Base-by-base conservation (phyloP, 2,329 filamentous ascomycete species). In the Cladophialophora chaetospira region DNA sequence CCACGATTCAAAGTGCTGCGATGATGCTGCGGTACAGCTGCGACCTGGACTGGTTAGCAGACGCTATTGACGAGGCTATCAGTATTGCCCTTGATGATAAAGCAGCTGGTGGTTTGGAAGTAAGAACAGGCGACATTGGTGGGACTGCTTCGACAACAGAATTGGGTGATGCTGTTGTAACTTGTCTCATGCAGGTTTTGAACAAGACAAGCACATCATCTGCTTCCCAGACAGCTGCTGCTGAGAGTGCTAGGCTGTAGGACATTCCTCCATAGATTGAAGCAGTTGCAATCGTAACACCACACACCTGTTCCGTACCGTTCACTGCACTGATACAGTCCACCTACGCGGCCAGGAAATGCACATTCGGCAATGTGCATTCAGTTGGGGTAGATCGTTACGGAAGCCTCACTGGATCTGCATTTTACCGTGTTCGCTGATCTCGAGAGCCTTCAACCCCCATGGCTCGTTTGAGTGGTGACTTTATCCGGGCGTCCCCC, bases 21-120 rank as follows among this genome's bases (percentile, higher is more conserved):
- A 92, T 97, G 88, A 91, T 97, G 88, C 83, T 96, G 68, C 87
- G 89, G 67, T 97, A 96, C 79, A 95, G 90, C 5, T 82, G 96
- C 49, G 84, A 85, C 67, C 83, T 93, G 67, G 86, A 88, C 31
- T 77, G 83, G 42, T 86, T 96, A 73, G 88, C 91, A 10, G 80
- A 82, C 58, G 84, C 84, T 46, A 83, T 97, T 60, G 91, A 97
- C 75, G 80, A 85, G 60, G 91, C 91, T 1, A 90, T 96, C 46
- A 83, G 83, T 67, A 82, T 78, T 42, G 87, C 88, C 31, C 83
- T 97, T 57, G 90, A 96, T 68, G 81, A 77, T 45, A 56, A 51
- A 25, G 46, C 33, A 13, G 35, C 46, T 4, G 53, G 53, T 26
- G 53, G 53, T 44, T 38, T 56, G 9, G 89, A 89, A 21, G 72